Evolutionary conservation across 2,329 filamentous ascomycete genomes (phyloP).

Genomic region (Arthrobotrys sphaeroides): DNA sequence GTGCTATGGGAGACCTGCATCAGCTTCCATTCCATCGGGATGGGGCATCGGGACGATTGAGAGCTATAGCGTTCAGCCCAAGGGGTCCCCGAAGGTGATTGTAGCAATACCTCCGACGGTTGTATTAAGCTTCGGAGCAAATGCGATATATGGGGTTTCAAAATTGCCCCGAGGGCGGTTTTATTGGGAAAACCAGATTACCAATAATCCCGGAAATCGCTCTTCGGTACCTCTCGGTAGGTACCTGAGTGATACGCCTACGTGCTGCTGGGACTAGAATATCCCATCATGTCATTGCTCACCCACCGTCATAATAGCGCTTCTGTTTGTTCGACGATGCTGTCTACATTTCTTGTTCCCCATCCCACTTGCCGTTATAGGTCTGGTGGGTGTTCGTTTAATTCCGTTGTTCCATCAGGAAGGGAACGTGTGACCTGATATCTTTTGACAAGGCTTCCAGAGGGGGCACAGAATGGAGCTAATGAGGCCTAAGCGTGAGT

Average conservation of each 20-base stretch:
- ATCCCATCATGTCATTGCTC: conserved; percentile 6
- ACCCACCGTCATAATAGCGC: neutral
- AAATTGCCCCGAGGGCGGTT: conserved; percentile 24
- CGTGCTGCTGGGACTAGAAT: neutral
- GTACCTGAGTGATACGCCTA: neutral
- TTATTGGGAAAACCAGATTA: conserved; percentile 7
- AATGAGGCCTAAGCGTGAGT: conserved; percentile 45
- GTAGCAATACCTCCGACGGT: neutral
- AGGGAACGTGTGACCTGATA: conserved; percentile 54
- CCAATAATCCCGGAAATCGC: neutral
- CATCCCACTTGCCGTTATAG: conserved; percentile 53
- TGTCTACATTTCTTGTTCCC: conserved; percentile 24
- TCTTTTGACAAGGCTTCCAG: conserved; percentile 48
- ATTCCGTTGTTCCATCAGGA: conserved; percentile 54
- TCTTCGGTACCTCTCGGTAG: conserved; percentile 19
- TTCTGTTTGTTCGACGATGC: conserved; percentile 18
- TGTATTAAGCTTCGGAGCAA: conserved; percentile 2
- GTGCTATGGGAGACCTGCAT: conserved; percentile 33
- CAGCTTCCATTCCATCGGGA: conserved; percentile 34
- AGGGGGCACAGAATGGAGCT: conserved; percentile 32
- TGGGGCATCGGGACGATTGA: conserved; percentile 1
- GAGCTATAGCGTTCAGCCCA: conserved; percentile 18
- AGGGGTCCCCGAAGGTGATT: neutral
- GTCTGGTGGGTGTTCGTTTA: conserved; percentile 52
- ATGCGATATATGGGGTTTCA: conserved; percentile 2